Evolutionary conservation across 148 eudicot species (phyloP).

Genomic region (Heliosperma pusillum): DNA sequence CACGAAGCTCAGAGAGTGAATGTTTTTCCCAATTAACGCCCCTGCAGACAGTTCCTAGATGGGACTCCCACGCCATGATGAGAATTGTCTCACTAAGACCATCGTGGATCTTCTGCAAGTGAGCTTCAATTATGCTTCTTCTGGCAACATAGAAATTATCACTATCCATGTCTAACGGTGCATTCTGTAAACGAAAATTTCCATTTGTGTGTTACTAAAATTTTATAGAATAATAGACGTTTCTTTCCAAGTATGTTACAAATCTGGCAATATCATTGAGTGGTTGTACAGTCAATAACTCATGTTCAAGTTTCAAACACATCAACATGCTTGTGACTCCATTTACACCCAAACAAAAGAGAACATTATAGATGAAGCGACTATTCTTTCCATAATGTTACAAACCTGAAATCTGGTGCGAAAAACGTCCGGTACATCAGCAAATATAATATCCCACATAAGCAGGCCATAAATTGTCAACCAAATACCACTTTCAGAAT

Average conservation of each 20-base stretch:
- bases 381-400: background rate
- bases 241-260: background rate
- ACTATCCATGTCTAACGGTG: conserved; percentile 82
- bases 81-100: conserved; percentile 84
- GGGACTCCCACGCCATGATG: conserved; percentile 69
- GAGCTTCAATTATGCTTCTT: conserved; percentile 55
- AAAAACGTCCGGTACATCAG: conserved; percentile 79
- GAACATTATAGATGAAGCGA: background rate
- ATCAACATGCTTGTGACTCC: too few species aligned
- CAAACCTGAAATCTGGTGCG: conserved; percentile 77
- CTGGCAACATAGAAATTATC: conserved; percentile 61
- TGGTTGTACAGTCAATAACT: too few species aligned
- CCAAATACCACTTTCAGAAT: conserved; percentile 94
- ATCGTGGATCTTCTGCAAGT: conserved; percentile 47
- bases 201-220: background rate
- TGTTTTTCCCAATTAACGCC: conserved; percentile 85
- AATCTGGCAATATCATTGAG: conserved; percentile 44
- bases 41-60: conserved; percentile 74
- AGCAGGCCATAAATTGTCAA: conserved; percentile 85
- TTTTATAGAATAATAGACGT: background rate
- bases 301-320: too few species aligned
- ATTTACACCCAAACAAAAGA: too few species aligned
- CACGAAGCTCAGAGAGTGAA: conserved; percentile 68
- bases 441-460: conserved; percentile 89
- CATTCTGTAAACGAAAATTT: conserved; percentile 47